These are phyloP conservation scores for Trichoderma sp. DNA, from an alignment of 2,329 filamentous ascomycete genomes.

Conservation along the genomic window DNA sequence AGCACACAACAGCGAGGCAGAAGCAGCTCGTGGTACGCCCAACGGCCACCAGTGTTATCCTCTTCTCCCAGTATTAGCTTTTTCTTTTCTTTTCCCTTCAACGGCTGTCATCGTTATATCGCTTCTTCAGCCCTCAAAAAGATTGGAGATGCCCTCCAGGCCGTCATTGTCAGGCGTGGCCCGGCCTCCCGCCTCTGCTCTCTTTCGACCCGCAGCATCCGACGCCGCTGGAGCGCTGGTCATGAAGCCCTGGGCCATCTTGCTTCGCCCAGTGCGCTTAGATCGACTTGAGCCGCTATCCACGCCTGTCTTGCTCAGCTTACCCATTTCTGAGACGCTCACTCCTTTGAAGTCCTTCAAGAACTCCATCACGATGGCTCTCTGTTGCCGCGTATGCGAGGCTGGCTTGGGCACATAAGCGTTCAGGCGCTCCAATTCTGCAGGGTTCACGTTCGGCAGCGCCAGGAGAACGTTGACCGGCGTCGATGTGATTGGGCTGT, in stretches of 20 bases:
- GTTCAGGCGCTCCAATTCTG: conserved; percentile 67
- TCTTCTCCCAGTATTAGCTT: not conserved
- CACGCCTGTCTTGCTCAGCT: conserved; percentile 62
- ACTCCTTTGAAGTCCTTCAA: conserved; percentile 86
- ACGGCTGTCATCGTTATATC: not conserved
- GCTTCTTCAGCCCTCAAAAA: conserved; percentile 43
- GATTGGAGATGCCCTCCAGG: conserved; percentile 57
- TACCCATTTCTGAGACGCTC: conserved; percentile 90
- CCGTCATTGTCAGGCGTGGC: conserved; percentile 54
- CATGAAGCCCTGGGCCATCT: conserved; percentile 69
- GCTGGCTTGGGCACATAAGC: conserved; percentile 60
- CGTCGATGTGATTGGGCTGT: conserved; percentile 68
- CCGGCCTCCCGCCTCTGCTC: conserved; percentile 32
- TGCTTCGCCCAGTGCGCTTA: conserved; percentile 41
- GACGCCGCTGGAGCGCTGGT: conserved; percentile 46
- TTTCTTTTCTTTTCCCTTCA: not conserved
- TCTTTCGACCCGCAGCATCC: conserved; percentile 28
- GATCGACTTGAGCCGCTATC: conserved; percentile 33
- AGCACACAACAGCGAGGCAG: conserved; percentile 5
- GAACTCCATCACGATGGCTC: conserved; percentile 79
- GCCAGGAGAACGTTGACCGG: conserved; percentile 76
- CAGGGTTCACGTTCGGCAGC: conserved; percentile 73
- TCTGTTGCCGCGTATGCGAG: conserved; percentile 71
- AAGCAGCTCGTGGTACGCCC: conserved; percentile 19
- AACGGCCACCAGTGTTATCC: not conserved